phyloP scores from a whole-genome alignment of 495 filamentous ascomycete species.

The Astrothelium subdiscretum region DNA sequence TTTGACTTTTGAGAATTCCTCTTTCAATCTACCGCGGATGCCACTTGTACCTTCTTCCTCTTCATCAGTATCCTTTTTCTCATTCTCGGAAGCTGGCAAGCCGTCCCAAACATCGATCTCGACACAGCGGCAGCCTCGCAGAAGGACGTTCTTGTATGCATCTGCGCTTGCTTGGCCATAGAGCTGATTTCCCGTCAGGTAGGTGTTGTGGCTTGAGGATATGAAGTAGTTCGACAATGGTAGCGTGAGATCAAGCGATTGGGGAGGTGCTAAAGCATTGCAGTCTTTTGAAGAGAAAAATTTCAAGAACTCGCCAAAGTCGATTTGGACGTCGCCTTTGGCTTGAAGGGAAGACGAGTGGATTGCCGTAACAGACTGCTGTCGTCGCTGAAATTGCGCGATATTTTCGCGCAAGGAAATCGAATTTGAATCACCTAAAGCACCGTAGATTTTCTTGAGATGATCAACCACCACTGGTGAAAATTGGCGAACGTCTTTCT shows the following conservation, averaged over 20 bases:
- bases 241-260: neutral
- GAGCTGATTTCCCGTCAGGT: constrained; percentile 84
- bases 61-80: constrained; percentile 16
- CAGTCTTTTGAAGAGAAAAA: neutral
- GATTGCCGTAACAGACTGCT: neutral
- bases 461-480: neutral
- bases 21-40: constrained; percentile 13
- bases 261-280: neutral
- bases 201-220: constrained; percentile 90
- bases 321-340: neutral
- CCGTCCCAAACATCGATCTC: constrained; percentile 97
- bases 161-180: constrained; percentile 70
- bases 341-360: neutral
- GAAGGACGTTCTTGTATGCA: constrained; percentile 69
- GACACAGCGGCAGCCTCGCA: constrained; percentile 79
- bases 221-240: constrained; percentile 84
- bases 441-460: neutral
- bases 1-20: neutral
- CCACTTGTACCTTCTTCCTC: neutral
- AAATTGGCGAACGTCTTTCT: neutral
- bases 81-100: constrained; percentile 33
- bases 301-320: constrained; percentile 10
- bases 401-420: neutral
- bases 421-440: neutral
- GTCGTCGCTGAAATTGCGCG: neutral